phyloP scores from a whole-genome alignment of 768 basidiomycete species.

The Podaxis pistillaris region DNA sequence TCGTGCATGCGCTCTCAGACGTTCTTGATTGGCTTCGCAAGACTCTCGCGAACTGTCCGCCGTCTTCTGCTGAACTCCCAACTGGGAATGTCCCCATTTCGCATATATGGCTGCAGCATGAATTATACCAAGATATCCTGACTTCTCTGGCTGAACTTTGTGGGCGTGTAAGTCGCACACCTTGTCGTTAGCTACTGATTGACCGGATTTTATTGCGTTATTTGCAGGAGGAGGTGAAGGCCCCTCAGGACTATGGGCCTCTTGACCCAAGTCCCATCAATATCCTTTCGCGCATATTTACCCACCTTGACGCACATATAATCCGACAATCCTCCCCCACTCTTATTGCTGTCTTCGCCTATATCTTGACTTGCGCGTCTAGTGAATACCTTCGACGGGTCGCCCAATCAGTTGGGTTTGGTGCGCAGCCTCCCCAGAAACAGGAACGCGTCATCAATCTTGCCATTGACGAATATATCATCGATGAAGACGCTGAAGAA shows the following conservation, averaged over 20 bases:
- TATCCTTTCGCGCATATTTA: conserved; percentile 63
- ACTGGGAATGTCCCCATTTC: conserved; percentile 27
- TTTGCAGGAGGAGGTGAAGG: conserved; percentile 29
- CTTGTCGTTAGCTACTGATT: background rate
- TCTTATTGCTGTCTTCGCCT: conserved; percentile 59
- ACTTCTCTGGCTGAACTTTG: conserved; percentile 56
- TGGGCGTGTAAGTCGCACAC: conserved; percentile 45
- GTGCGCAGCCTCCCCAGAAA: conserved; percentile 26
- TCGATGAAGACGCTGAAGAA: conserved; percentile 37
- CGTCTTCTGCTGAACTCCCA: conserved; percentile 25
- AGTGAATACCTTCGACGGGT: conserved; percentile 59
- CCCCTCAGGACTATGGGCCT: conserved; percentile 38
- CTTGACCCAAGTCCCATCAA: conserved; percentile 45
- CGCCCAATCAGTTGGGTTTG: conserved; percentile 59
- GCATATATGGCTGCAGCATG: conserved; percentile 51
- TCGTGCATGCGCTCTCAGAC: conserved; percentile 62
- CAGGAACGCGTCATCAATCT: conserved; percentile 23
- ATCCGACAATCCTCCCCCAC: conserved; percentile 47
- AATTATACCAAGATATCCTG: conserved; percentile 45
- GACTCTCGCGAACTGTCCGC: conserved; percentile 38
- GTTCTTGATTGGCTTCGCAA: conserved; percentile 52
- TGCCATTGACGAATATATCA: conserved; percentile 29
- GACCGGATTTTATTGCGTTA: background rate
- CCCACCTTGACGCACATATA: conserved; percentile 50
- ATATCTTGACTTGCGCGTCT: conserved; percentile 64